These are phyloP conservation scores for Graphilbum fragrans DNA, from an alignment of 2,329 filamentous ascomycete genomes.

Conservation along the genomic window DNA sequence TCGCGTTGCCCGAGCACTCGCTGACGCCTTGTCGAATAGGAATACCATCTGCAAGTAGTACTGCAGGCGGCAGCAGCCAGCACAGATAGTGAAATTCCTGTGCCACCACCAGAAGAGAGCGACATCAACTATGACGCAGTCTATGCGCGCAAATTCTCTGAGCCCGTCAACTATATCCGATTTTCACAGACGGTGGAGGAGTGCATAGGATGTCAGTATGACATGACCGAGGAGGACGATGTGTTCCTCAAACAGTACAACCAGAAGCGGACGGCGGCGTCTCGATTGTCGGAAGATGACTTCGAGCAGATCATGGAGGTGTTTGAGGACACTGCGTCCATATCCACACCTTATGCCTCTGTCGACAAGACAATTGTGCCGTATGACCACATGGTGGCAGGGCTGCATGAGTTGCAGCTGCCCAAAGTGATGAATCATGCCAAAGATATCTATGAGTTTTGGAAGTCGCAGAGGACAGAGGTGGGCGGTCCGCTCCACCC, in stretches of 20 bases:
- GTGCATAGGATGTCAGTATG: slow-evolving; percentile 80
- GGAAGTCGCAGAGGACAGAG: slow-evolving; percentile 59
- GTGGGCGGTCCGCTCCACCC: slow-evolving; percentile 65
- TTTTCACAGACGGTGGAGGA: slow-evolving; percentile 98
- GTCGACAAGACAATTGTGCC: slow-evolving; percentile 79
- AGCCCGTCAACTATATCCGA: slow-evolving; percentile 88
- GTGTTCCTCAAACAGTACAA: slow-evolving; percentile 77
- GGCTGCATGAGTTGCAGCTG: slow-evolving; percentile 40
- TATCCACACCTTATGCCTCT: slow-evolving; percentile 77
- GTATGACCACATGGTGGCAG: slow-evolving; percentile 64
- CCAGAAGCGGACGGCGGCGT: slow-evolving; percentile 51
- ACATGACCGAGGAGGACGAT: slow-evolving; percentile 87
- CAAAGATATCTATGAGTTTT: slow-evolving; percentile 80
- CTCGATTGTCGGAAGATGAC: slow-evolving; percentile 71
- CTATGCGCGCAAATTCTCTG: slow-evolving; percentile 67
- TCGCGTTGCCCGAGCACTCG: too few relatives aligned
- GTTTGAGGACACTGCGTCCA: slow-evolving; percentile 76
- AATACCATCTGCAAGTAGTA: slow-evolving; percentile 89
- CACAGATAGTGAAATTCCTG: slow-evolving; percentile 50
- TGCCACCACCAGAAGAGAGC: slow-evolving; percentile 51
- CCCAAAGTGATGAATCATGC: slow-evolving; percentile 44
- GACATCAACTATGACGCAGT: slow-evolving; percentile 75
- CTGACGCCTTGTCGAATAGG: slow-evolving; percentile 43
- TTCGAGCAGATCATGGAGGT: slow-evolving; percentile 93
- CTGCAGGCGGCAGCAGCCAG: slow-evolving; percentile 42